These are phyloP conservation scores for Penstemon eatonii DNA, from an alignment of 257 asterid species.

Conservation along the genomic window DNA sequence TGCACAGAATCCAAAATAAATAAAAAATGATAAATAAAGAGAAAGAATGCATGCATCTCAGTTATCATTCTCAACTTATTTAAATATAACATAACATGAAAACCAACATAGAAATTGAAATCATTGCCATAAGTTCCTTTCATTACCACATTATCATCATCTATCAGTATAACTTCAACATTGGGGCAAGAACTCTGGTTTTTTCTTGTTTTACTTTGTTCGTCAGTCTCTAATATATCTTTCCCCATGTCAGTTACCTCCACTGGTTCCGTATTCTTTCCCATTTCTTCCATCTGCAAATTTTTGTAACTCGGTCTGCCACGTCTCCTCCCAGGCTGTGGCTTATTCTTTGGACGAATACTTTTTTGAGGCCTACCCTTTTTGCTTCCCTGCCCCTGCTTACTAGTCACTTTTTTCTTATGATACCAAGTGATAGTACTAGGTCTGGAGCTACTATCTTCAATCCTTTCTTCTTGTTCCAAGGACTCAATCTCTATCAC, in stretches of 20 bases:
- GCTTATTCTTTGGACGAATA: neutral
- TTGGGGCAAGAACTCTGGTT: neutral
- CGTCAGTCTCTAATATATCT: neutral
- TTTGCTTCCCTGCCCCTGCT: slow-evolving; percentile 22
- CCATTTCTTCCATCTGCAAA: slow-evolving; percentile 25
- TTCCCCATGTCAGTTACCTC: neutral
- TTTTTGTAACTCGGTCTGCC: slow-evolving; percentile 24
- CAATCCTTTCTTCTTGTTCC: slow-evolving; percentile 16
- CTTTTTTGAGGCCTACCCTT: slow-evolving; percentile 20
- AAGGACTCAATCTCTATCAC: slow-evolving; percentile 12
- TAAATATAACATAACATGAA: neutral
- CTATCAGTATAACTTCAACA: neutral
- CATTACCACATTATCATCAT: slow-evolving; percentile 28
- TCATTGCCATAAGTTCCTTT: too few species aligned
- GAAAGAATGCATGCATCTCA: neutral
- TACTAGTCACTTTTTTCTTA: slow-evolving; percentile 7
- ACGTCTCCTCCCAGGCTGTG: neutral
- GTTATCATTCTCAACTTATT: neutral
- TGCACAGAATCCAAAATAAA: neutral
- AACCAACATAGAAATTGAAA: neutral
- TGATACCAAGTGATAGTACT: neutral
- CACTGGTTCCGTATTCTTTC: slow-evolving; percentile 13
- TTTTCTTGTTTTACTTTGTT: neutral
- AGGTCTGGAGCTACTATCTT: neutral
- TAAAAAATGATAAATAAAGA: too few species aligned